Evolutionary conservation across 495 filamentous ascomycete genomes (phyloP).

Genomic region (Aspergillus nanangensis): DNA sequence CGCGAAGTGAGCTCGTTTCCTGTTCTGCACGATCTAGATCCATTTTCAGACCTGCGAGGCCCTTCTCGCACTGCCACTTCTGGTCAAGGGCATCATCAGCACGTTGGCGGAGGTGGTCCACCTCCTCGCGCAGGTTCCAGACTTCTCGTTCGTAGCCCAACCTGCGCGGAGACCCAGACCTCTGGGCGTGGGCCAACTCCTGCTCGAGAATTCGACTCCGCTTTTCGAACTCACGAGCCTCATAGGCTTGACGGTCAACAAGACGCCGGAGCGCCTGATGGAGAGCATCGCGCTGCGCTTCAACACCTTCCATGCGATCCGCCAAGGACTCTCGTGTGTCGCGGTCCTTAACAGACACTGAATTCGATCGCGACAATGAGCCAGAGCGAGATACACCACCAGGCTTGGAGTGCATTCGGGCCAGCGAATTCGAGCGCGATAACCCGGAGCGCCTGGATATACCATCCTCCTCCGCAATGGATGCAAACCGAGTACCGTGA

Average conservation of each 20-base stretch:
- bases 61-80: slow-evolving; percentile 95
- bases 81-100: slow-evolving; percentile 95
- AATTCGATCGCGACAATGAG: slow-evolving; percentile 52
- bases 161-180: slow-evolving; percentile 61
- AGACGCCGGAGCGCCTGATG: slow-evolving; percentile 80
- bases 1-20: slow-evolving; percentile 77
- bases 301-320: slow-evolving; percentile 86
- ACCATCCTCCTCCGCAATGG: slow-evolving; percentile 59
- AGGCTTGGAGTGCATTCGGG: slow-evolving; percentile 36
- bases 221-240: slow-evolving; percentile 76
- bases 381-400: slow-evolving; percentile 39
- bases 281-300: slow-evolving; percentile 87
- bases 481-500: slow-evolving; percentile 50
- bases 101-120: slow-evolving; percentile 76
- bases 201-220: slow-evolving; percentile 68
- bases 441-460: slow-evolving; percentile 35
- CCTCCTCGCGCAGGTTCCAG: slow-evolving; percentile 69
- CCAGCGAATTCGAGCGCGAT: slow-evolving; percentile 59
- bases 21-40: slow-evolving; percentile 93
- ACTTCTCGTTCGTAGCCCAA: slow-evolving; percentile 83
- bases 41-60: slow-evolving; percentile 88
- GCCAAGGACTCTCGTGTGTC: slow-evolving; percentile 68
- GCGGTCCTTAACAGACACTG: slow-evolving; percentile 55
- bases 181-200: slow-evolving; percentile 70
- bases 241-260: slow-evolving; percentile 80